A percentile compares a stretch with the other conserved stretches of the same genome.
phyloP scores from a whole-genome alignment of 495 filamentous ascomycete species.

The Daldinia grandis region DNA sequence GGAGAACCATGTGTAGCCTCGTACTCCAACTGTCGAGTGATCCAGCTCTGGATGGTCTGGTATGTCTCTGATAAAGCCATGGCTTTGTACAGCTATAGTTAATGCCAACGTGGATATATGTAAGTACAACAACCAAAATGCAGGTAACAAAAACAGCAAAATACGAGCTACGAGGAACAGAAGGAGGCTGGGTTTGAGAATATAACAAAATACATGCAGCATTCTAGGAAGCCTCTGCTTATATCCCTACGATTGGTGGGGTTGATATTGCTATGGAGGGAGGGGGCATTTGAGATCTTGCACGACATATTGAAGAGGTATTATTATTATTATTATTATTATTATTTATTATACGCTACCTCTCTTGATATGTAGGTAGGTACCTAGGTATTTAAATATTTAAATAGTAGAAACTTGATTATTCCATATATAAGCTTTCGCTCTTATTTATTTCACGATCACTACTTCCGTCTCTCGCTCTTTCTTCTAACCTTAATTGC shows the following conservation, averaged over 20 bases:
- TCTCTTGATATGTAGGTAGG: not conserved
- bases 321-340: too few relatives aligned
- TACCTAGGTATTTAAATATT: too few relatives aligned
- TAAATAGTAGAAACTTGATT: too few relatives aligned
- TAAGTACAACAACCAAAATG: not conserved
- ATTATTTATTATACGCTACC: not conserved
- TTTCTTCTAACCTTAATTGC: not conserved
- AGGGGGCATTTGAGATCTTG: not conserved
- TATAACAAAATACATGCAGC: not conserved
- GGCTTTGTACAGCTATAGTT: not conserved
- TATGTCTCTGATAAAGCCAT: constrained; percentile 40
- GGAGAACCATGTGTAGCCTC: constrained; percentile 33
- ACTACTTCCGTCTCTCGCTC: too few relatives aligned
- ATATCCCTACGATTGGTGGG: constrained; percentile 1
- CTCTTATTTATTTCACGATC: not conserved
- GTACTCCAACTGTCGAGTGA: constrained; percentile 44
- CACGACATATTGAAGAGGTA: not conserved
- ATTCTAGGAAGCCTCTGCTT: not conserved
- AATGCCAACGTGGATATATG: not conserved
- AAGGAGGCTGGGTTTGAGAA: not conserved
- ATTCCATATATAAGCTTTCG: not conserved
- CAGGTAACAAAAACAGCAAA: not conserved
- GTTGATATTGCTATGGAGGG: not conserved
- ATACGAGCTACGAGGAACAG: not conserved
- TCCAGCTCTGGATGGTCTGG: constrained; percentile 48